These are phyloP conservation scores for Gracilaria gracilis DNA, from an alignment of 23 red algal species.

Conservation along the genomic window DNA sequence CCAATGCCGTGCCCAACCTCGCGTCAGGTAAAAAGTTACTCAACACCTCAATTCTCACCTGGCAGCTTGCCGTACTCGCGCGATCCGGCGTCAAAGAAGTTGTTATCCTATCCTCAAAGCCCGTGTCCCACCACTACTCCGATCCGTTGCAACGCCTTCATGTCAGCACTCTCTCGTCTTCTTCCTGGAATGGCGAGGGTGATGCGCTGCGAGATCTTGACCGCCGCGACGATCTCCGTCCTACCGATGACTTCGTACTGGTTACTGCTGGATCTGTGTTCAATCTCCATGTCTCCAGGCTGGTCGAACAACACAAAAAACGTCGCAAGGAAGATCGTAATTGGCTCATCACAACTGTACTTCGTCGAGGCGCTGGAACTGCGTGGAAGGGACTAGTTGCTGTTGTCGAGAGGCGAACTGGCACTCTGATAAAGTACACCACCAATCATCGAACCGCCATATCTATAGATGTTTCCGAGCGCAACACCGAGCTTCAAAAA, in stretches of 20 bases:
- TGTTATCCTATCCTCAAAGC: slow-evolving; percentile 48
- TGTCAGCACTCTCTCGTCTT: slow-evolving; percentile 30
- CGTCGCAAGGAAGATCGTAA: slow-evolving; percentile 65
- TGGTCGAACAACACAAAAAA: slow-evolving; percentile 66
- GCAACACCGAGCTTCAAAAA: slow-evolving; percentile 23
- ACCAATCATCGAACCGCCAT: slow-evolving; percentile 7
- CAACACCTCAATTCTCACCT: slow-evolving; percentile 75
- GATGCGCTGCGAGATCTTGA: slow-evolving; percentile 82
- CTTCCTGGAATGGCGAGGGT: slow-evolving; percentile 53
- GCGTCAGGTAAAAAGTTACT: slow-evolving; percentile 38
- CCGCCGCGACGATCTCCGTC: slow-evolving; percentile 70
- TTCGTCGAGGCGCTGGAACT: slow-evolving; percentile 46
- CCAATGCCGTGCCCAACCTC: slow-evolving; percentile 18
- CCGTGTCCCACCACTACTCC: slow-evolving; percentile 10
- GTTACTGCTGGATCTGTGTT: slow-evolving; percentile 70
- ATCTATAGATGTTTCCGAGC: slow-evolving; percentile 46
- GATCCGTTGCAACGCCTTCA: slow-evolving; percentile 46
- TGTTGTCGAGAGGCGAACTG: slow-evolving; percentile 53
- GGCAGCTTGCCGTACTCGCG: slow-evolving; percentile 70
- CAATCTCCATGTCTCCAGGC: slow-evolving; percentile 50
- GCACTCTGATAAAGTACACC: slow-evolving; percentile 79
- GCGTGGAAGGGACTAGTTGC: slow-evolving; percentile 49
- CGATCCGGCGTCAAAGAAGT: slow-evolving; percentile 72
- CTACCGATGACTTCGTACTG: slow-evolving; percentile 81
- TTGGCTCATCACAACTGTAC: slow-evolving; percentile 75